Evolutionary conservation across 768 basidiomycete genomes (phyloP), one percentile per base, ranked within the genome.

Genomic region (Agrocybe chaxingu): DNA sequence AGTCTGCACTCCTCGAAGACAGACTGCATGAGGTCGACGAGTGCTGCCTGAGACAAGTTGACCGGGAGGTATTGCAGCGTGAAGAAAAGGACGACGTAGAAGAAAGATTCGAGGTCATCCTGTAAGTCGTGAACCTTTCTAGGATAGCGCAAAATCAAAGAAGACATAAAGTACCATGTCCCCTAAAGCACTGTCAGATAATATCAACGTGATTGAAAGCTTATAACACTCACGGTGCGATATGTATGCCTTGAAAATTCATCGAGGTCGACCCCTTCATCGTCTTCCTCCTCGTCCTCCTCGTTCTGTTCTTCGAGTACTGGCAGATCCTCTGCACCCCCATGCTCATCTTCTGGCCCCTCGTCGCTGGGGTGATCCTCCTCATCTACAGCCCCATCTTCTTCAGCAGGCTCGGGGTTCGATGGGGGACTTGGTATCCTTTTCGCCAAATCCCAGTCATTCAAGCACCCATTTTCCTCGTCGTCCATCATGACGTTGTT

Each of bases 71-170:
- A 37, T 37, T 16, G 36, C 36, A 48, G 35, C 18, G 47, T 24
- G 29, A 48, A 31, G 40, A 31, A 50, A 18, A 50, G 41, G 8
- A 50, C 48, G n/a, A 50, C 29, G 19, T 50, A 45, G 33, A 48
- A 48, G 45, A 69, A 65, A 0, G 68, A 69, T 45, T 69, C 64
- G 9, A 70, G 47, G 39, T 70, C 64, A 18, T 67, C 66, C n/a
- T 55, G 39, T 2, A 65, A 38, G 1, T 30, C 46, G 29, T 67
- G 67, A 8, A 30, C 30, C 32, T 57, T 59, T 7, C 6, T 11
- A 4, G 57, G 48, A n/a, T 58, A 3, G 19, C 11, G 12, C 6
- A 68, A 55, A 3, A 69, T 39, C n/a, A 41, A 48, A 1, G 54
- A 40, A 5, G 66, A 66, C 51, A 66, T 62, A 43, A 66, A 66